Evolutionary conservation across 208 protist genomes (phyloP), one percentile per base, ranked within the genome.

Genomic region (Crithidia brevicula): DNA sequence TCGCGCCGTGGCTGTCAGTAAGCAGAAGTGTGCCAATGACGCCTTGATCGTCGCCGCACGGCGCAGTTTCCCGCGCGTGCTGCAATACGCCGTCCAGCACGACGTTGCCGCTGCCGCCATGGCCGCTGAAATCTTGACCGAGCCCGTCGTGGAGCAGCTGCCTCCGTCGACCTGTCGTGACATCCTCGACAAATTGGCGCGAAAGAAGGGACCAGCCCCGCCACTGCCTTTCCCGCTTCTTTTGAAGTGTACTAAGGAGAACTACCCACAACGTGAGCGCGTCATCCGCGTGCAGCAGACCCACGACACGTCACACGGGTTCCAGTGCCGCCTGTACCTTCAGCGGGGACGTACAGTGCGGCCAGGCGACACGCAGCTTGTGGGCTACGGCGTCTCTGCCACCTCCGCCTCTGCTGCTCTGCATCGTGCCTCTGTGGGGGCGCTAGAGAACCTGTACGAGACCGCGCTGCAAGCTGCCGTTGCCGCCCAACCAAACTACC

Each of bases 41-140:
- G 88, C 85, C 25, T 45, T 96, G 3, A 71, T 81, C n/a, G 66
- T 92, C n/a, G 91, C 91, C 7, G 83, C 86, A 11, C 84, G 91
- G 4, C 54, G 53, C 31, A 85, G 71, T 65, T 96, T 96, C 56
- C 81, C 86, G 3, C 78, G 82, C 3, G 38, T 81, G 28, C 71
- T 96, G 53, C 75, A 81, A 23, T 87, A 93, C 70, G 53, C 86
- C 33, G 45, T 72, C 30, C 60, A 79, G 58, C 72, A 86, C 74
- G 82, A 83, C 38, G 31, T 67, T 28, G 68, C 81, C 34, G 27
- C 53, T n/a, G 61, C 74, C n/a, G 57, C 85, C 16, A 60, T 93
- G 36, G 86, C 86, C 10, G 63, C 27, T 13, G 82, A 88, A 22
- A 65, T 96, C 33, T 56, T 93, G 18, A 59, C 58, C 8, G 75